Evolutionary conservation across 1,284 basidiomycete species (phyloP), one percentile per base, ranked within the genome.

Genomic region (Cutaneotrichosporon daszewskae): DNA sequence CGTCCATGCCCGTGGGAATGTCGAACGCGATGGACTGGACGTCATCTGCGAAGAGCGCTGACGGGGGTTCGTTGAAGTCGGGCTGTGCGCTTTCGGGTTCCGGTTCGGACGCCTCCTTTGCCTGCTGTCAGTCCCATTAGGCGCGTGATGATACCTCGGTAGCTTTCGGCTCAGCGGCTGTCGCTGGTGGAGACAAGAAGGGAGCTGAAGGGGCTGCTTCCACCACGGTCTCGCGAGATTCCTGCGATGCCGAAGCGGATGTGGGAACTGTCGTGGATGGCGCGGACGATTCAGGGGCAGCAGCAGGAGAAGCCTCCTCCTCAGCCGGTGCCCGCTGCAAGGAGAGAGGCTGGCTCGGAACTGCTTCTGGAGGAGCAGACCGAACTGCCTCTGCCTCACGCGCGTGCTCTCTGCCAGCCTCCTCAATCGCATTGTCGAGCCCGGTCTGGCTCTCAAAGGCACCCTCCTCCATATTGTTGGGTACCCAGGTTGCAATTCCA

Each of bases 31-130:
- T 35, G 4, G 26, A 28, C 18, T 42, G 35, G 13, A 25, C 40
- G n/a, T 45, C 48, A 20, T 45, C 48, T 1, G 48, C 31, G 22
- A 55, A 43, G 11, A 51, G 44, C 3, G 49, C 45, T 6, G 27
- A 25, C 16, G 14, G n/a, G 20, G 26, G 10, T 17, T 27, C 24
- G 19, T 31, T 23, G 17, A 20, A 10, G 16, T 16, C 40, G 5
- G 27, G 10, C 11, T n/a, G n/a, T n/a, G n/a, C n/a, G n/a, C n/a
- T n/a, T n/a, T n/a, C n/a, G n/a, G n/a, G n/a, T n/a, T 22, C 29
- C 18, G 32, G 20, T 5, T 13, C 27, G 2, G 32, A 17, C 17
- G n/a, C 23, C 9, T 28, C 32, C 19, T 31, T 31, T 2, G 34
- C 23, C 28, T 14, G 18, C 26, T 8, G 11, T 16, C n/a, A n/a